phyloP scores from a whole-genome alignment of 352 stramenopile species.

The Phytophthora sansomeana region DNA sequence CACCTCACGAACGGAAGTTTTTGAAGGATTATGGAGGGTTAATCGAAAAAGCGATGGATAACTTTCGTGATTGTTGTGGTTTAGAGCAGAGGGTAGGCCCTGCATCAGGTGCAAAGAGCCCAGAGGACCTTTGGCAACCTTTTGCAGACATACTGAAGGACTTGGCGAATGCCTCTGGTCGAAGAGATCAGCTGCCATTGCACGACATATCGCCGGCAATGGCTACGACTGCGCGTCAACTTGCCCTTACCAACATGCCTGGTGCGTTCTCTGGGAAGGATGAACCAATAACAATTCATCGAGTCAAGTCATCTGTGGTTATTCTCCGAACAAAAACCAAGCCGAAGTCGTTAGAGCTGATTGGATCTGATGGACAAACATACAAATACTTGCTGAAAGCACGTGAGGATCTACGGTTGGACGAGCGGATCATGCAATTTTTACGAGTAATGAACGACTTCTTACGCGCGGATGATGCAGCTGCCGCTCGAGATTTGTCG shows the following conservation, averaged over 20 bases:
- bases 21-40: conserved; percentile 61
- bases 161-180: conserved; percentile 47
- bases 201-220: conserved; percentile 81
- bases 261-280: conserved; percentile 38
- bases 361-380: conserved; percentile 73
- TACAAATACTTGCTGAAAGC: conserved; percentile 90
- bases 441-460: conserved; percentile 79
- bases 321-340: conserved; percentile 88
- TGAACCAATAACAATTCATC: conserved; percentile 49
- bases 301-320: conserved; percentile 46
- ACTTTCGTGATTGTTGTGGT: conserved; percentile 56
- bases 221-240: conserved; percentile 47
- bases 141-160: conserved; percentile 82
- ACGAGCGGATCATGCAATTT: conserved; percentile 93
- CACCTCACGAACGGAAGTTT: conserved; percentile 81
- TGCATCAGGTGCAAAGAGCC: conserved; percentile 26
- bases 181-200: conserved; percentile 64
- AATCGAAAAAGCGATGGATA: conserved; percentile 57
- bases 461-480: conserved; percentile 55
- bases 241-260: conserved; percentile 64
- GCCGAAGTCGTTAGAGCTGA: conserved; percentile 84
- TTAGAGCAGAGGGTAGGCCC: conserved; percentile 19
- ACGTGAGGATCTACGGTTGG: conserved; percentile 88
- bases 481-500: conserved; percentile 50
- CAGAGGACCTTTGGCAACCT: conserved; percentile 62